Evolutionary conservation across 2,329 filamentous ascomycete species (phyloP), one percentile per base, ranked within the genome.

Genomic region (Simplicillium aogashimaense): DNA sequence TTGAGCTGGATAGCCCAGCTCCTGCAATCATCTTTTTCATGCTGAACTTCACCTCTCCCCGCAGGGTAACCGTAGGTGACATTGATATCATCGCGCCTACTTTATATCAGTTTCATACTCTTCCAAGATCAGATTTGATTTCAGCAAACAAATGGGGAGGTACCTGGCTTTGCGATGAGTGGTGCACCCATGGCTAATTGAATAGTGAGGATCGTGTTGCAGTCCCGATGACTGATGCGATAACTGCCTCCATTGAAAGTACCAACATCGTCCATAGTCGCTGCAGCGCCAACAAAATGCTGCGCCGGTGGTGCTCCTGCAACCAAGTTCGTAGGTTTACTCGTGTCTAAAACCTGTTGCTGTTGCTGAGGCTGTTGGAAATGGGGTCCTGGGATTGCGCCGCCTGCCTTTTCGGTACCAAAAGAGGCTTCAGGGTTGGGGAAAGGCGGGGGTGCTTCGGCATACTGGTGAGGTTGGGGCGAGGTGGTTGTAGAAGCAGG

Each of bases 241-340:
- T 90, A 98, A 55, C 85, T 90, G 11, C 92, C 92, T 13, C 92
- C 92, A 57, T 97, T 97, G 69, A 97, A 98, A 0, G 84, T 92
- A n/a, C 92, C 92, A 2, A 94, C 78, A 50, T 95, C 89, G 59
- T 97, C 92, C 25, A 78, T 69, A 1, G 74, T 72, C 1, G 81
- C 66, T 29, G 43, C 45, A 0, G 74, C 78, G 25, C 84, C 85
- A 6, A 69, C 58, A 47, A 90, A 88, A 42, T 83, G 73, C 28
- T 63, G 60, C 13, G 65, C 60, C 7, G 61, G 54, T 10, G 65
- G 68, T 4, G 64, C 67, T 7, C 61, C 60, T 16, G 54, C 46
- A 34, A 40, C 35, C 4, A 31, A 18, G 10, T 14, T 34, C 3
- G 20, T 31, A 8, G 20, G 46, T 60, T 57, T 20, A 56, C 47